Percentiles rank a stretch among this genome's conserved stretches.
Conservation (phyloP, 768 basidiomycete genomes). For the Candolleomyces aberdarensis region DNA sequence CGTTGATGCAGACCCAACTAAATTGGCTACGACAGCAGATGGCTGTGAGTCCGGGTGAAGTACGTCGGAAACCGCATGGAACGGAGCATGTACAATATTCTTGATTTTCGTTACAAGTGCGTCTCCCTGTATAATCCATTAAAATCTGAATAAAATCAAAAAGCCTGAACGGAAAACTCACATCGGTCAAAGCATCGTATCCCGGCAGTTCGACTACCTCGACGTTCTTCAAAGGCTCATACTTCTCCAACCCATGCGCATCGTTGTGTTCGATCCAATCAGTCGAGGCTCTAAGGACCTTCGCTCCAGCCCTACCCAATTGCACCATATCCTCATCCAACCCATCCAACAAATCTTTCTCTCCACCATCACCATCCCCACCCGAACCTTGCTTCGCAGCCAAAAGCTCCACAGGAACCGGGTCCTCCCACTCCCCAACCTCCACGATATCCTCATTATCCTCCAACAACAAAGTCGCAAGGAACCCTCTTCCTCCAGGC, state of each 20-base stretch:
- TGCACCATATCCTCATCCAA: conserved; percentile 6
- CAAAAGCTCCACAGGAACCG: conserved; percentile 13
- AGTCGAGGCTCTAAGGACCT: conserved; percentile 57
- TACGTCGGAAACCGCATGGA: conserved; percentile 48
- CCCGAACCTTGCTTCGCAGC: background rate
- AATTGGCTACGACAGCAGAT: conserved; percentile 44
- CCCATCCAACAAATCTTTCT: conserved; percentile 24
- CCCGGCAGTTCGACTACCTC: conserved; percentile 53
- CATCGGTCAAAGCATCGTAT: conserved; percentile 43
- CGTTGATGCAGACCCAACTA: conserved; percentile 56
- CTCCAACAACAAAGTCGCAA: conserved; percentile 49
- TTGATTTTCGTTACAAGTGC: conserved; percentile 30
- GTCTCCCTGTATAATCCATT: conserved; percentile 24
- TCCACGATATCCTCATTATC: conserved; percentile 72
- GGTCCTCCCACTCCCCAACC: conserved; percentile 54
- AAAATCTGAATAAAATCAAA: conserved; percentile 2
- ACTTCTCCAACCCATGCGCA: conserved; percentile 61
- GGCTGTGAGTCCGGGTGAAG: conserved; percentile 52
- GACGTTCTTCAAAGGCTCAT: conserved; percentile 62
- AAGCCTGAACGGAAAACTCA: conserved; percentile 28
- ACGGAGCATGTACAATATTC: conserved; percentile 52
- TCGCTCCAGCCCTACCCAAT: conserved; percentile 13
- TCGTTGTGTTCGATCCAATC: conserved; percentile 71
- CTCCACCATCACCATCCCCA: conserved; percentile 1
- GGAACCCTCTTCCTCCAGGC: conserved; percentile 37